These are phyloP conservation scores for Rhynchospora pubera DNA, from an alignment of 176 grass and related monocot species.

Conservation along the genomic window DNA sequence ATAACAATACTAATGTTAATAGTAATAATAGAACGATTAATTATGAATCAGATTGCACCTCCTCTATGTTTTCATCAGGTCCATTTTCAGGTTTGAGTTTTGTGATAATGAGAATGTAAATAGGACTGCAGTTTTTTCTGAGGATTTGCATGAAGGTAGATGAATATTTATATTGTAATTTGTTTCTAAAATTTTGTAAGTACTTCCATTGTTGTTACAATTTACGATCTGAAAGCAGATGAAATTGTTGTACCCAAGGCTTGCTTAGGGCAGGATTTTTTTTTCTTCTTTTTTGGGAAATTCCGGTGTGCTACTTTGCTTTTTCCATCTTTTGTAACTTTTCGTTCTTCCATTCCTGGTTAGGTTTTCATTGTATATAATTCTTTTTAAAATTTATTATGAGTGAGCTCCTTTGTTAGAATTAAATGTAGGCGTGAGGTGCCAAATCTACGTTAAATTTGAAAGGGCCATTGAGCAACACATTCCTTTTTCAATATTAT, in stretches of 20 bases:
- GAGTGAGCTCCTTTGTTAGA: background rate
- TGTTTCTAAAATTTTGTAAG: background rate
- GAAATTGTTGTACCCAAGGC: slow-evolving; percentile 2
- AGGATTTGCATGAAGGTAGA: slow-evolving; percentile 96
- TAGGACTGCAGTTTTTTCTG: slow-evolving; percentile 64
- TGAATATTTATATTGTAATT: slow-evolving; percentile 26
- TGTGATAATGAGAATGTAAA: slow-evolving; percentile 76
- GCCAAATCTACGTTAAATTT: too few relatives aligned
- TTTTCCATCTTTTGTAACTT: background rate
- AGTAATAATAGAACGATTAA: slow-evolving; percentile 26
- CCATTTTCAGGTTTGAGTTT: slow-evolving; percentile 86
- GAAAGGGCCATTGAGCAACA: too few relatives aligned
- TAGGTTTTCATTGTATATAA: background rate
- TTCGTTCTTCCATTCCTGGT: background rate
- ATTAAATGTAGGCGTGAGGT: too few relatives aligned
- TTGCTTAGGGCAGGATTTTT: background rate
- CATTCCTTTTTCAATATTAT: too few relatives aligned
- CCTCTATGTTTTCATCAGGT: slow-evolving; percentile 95
- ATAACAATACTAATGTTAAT: slow-evolving; percentile 9
- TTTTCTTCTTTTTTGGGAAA: background rate
- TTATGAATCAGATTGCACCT: slow-evolving; percentile 91
- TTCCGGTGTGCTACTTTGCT: background rate
- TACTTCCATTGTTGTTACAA: background rate
- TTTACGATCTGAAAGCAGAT: background rate
- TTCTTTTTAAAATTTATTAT: background rate